phyloP scores from a whole-genome alignment of 2,329 filamentous ascomycete genomes.

The Neurospora sp. region DNA sequence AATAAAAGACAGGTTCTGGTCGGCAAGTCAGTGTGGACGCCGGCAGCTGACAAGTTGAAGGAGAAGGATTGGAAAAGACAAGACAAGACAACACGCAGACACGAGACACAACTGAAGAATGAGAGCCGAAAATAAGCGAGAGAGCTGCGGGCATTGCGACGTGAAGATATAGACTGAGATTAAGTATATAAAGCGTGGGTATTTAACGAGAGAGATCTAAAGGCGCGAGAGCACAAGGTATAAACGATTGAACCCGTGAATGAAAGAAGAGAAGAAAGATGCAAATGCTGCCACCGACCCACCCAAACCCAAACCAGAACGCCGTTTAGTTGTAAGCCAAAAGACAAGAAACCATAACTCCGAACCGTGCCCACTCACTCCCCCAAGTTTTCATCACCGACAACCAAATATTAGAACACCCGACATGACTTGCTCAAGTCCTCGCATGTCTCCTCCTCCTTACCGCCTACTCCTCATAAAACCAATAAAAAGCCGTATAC shows the following conservation, averaged over 20 bases:
- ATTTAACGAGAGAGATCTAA: background rate
- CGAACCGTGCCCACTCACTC: background rate
- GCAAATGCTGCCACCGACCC: background rate
- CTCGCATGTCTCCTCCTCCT: background rate
- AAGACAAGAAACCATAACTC: background rate
- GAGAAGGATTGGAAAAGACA: background rate
- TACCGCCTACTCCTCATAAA: slow-evolving; percentile 31
- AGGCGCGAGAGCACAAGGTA: background rate
- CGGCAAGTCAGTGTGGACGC: background rate
- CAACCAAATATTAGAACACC: background rate
- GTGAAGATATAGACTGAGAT: background rate
- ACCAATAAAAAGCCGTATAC: slow-evolving; percentile 51
- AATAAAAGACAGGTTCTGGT: too few species aligned
- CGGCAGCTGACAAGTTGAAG: background rate
- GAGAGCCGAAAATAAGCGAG: background rate
- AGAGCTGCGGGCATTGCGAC: background rate
- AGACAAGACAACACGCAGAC: background rate
- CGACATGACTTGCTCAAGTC: background rate
- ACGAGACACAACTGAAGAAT: background rate
- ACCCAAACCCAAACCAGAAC: background rate
- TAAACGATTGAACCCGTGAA: background rate
- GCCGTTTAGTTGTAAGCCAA: background rate
- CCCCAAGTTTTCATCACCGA: too few species aligned
- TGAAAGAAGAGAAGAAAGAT: background rate
- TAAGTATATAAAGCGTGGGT: background rate